Base-by-base conservation (phyloP, 2,329 filamentous ascomycete species). In the Sphaerostilbella broomeana region DNA sequence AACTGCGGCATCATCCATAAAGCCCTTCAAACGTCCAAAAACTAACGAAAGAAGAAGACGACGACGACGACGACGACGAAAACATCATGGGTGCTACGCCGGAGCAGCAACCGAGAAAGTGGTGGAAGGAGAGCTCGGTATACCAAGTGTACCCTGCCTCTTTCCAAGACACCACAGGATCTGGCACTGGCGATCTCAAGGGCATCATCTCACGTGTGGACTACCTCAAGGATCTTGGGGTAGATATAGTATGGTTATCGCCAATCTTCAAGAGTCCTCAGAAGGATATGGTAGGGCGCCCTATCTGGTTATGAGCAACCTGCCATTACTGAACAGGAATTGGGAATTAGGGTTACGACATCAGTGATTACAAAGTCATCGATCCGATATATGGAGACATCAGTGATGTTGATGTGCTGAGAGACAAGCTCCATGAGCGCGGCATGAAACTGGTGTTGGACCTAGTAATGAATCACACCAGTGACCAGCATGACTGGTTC, bases 381-480 rank as follows among this genome's bases (percentile, higher is more conserved):
- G 71, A 86, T 47, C 67, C 74, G 2, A 70, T 70, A 12, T 87
- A 85, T 47, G 84, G 84, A 12, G 77, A 77, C 13, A 63, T 88
- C 26, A 64, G 65, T 35, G 81, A 88, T 54, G 75, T 86, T 16
- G 79, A 86, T 35, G 56, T 63, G 2, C 60, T 87, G 38, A 79
- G 81, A 38, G 58, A 75, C 33, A 71, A 70, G 17, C 71, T 77
- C 18, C 79, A 86, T 44, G 57, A 69, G 21, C 65, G 78, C 3
- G 74, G 70, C 3, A 83, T 87, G 73, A 81, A 79, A 54, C 63
- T 87, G 9, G 70, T 87, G 16, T 72, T 86, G 49, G 83, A 87
- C 51, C 62, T 87, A 8, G 84, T 87, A 2, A 74, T 86, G 38
- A 87, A 86, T 46, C 83, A 88, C 55, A 86, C 81, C 1, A 67